Evolutionary conservation across 495 filamentous ascomycete genomes (phyloP).

Genomic region (Barbatosphaeria neglecta): DNA sequence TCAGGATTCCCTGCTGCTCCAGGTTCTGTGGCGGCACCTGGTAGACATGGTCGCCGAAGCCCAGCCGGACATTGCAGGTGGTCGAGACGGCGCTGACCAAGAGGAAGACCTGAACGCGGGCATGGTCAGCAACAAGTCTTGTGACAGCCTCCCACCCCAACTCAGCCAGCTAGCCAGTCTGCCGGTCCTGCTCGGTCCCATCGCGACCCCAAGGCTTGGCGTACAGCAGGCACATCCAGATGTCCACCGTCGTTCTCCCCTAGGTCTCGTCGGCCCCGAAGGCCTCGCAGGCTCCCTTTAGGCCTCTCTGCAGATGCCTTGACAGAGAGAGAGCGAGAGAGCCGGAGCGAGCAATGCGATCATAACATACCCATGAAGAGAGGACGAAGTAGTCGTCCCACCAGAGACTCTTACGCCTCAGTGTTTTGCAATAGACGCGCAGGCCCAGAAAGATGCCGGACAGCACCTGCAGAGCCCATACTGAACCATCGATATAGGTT

Average conservation of each 20-base stretch:
- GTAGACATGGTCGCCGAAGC: conserved; percentile 9
- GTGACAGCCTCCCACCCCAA: no score
- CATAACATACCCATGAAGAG: conserved; percentile 14
- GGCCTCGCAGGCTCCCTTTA: no score
- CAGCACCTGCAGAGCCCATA: conserved; percentile 10
- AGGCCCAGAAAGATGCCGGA: conserved; percentile 14
- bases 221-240: no score
- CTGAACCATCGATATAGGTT: background rate
- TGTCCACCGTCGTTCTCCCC: no score
- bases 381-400: conserved; percentile 18
- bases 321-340: background rate
- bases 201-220: no score
- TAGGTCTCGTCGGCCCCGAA: no score
- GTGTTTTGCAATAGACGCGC: conserved; percentile 19
- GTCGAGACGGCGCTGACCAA: conserved; percentile 6
- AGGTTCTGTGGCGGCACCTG: conserved; percentile 4
- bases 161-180: no score
- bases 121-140: no score
- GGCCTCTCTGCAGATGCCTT: background rate
- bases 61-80: conserved; percentile 8
- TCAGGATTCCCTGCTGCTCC: conserved; percentile 5
- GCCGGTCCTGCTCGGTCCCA: no score
- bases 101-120: conserved; percentile 10
- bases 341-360: no score
- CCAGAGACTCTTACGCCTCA: conserved; percentile 13